A percentile compares a stretch with the other conserved stretches of the same genome.
Evolutionary conservation across 768 basidiomycete species (phyloP).

Genomic region (Tephrocybe rancida): DNA sequence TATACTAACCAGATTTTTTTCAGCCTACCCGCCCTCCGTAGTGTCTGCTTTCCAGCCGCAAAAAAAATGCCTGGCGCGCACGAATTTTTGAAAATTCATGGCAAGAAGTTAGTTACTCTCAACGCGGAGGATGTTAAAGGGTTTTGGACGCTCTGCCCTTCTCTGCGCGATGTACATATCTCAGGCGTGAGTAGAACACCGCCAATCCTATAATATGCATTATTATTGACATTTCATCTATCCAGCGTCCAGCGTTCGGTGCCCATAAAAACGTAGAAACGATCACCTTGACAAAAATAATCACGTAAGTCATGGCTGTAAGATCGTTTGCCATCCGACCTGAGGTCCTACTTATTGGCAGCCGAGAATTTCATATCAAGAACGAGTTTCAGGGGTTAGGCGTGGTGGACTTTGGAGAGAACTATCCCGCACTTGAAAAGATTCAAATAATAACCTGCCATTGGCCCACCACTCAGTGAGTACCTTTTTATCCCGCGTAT

Average conservation of each 20-base stretch:
- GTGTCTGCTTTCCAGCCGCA: too few relatives aligned
- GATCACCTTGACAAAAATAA: neutral
- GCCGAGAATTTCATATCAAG: neutral
- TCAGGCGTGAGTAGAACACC: neutral
- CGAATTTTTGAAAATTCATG: too few relatives aligned
- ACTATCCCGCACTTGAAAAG: slow-evolving; percentile 1
- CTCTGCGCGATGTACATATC: neutral
- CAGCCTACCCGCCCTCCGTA: neutral
- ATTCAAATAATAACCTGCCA: neutral
- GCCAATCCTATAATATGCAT: too few relatives aligned
- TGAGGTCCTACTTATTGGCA: neutral
- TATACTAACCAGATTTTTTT: too few relatives aligned
- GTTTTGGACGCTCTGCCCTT: slow-evolving; percentile 5
- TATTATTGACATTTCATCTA: neutral
- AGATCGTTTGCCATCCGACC: neutral
- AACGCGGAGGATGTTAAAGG: neutral
- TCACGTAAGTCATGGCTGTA: neutral
- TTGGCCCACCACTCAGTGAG: slow-evolving; percentile 7
- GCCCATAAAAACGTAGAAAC: neutral
- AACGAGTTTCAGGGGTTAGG: neutral
- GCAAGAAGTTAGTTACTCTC: neutral
- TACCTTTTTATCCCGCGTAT: neutral
- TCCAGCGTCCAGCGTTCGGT: slow-evolving; percentile 1
- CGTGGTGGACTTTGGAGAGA: neutral
- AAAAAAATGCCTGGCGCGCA: too few relatives aligned